Evolutionary conservation across 257 asterid genomes (phyloP).

Genomic region (Sherardia arvensis): DNA sequence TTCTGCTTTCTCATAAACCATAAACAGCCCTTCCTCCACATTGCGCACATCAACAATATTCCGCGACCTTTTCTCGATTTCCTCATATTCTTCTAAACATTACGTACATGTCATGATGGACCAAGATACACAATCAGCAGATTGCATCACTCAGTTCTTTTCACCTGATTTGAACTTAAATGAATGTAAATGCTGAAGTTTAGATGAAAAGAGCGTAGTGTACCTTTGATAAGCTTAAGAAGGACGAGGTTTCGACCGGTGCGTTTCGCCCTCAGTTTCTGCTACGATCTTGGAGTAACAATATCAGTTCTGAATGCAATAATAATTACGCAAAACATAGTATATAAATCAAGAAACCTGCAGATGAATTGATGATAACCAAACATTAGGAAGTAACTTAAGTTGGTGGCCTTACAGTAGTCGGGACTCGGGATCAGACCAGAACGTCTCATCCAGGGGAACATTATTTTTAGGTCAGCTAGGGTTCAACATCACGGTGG

Average conservation of each 20-base stretch:
- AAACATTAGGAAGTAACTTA: constrained; percentile 6
- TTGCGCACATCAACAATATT: constrained; percentile 61
- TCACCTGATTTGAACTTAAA: too few relatives aligned
- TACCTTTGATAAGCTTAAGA: constrained; percentile 61
- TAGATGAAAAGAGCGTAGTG: too few relatives aligned
- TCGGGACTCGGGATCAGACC: constrained; percentile 88
- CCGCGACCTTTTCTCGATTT: constrained; percentile 24
- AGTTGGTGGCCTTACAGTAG: constrained; percentile 58
- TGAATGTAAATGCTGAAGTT: too few relatives aligned
- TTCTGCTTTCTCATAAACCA: constrained; percentile 49
- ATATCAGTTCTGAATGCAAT: constrained; percentile 77
- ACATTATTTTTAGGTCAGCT: constrained; percentile 49
- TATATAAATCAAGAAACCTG: too few relatives aligned
- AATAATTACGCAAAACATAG: background rate
- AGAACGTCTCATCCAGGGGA: constrained; percentile 55
- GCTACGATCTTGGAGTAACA: constrained; percentile 63
- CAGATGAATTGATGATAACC: background rate
- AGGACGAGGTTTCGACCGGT: constrained; percentile 46
- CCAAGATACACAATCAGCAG: too few relatives aligned
- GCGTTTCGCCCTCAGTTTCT: constrained; percentile 53
- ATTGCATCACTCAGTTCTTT: too few relatives aligned
- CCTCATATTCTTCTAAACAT: constrained; percentile 45
- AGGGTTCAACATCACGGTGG: constrained; percentile 52
- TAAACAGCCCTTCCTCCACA: constrained; percentile 44
- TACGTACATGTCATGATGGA: too few relatives aligned